A percentile compares a stretch with the other conserved stretches of the same genome.
These are phyloP conservation scores for Monosporascus sp. DNA, from an alignment of 2,329 filamentous ascomycete genomes.

Conservation along the genomic window DNA sequence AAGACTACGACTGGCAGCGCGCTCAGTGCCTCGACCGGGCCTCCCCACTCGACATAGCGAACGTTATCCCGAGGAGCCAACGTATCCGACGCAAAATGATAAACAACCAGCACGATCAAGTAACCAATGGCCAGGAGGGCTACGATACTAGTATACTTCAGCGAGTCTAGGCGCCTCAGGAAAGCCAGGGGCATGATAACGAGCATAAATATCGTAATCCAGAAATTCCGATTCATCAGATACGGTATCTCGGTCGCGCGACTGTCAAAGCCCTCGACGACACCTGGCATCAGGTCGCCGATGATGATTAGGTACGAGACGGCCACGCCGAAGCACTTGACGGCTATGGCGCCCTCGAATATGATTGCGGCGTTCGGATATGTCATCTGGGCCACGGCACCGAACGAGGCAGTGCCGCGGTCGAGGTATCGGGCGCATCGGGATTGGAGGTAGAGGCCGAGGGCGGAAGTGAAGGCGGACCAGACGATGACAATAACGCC, in stretches of 20 bases:
- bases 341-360: constrained; percentile 91
- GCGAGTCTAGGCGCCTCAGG: constrained; percentile 80
- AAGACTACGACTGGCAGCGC: constrained; percentile 95
- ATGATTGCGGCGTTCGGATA: constrained; percentile 94
- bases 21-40: constrained; percentile 71
- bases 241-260: constrained; percentile 61
- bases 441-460: constrained; percentile 91
- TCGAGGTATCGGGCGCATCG: constrained; percentile 92
- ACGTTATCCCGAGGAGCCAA: constrained; percentile 69
- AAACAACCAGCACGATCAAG: constrained; percentile 85
- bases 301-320: constrained; percentile 99
- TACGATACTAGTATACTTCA: constrained; percentile 94
- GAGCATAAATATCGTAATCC: constrained; percentile 97
- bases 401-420: constrained; percentile 83
- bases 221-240: constrained; percentile 86
- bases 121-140: constrained; percentile 93
- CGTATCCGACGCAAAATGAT: constrained; percentile 81
- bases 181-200: constrained; percentile 94
- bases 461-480: constrained; percentile 83
- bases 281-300: constrained; percentile 94
- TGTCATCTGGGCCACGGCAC: constrained; percentile 92
- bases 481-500: constrained; percentile 82
- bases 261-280: constrained; percentile 73
- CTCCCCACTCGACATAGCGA: constrained; percentile 71
- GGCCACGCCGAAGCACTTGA: constrained; percentile 97